Conservation (phyloP, 805 yeast species). For the Yamadazyma endophytica region DNA sequence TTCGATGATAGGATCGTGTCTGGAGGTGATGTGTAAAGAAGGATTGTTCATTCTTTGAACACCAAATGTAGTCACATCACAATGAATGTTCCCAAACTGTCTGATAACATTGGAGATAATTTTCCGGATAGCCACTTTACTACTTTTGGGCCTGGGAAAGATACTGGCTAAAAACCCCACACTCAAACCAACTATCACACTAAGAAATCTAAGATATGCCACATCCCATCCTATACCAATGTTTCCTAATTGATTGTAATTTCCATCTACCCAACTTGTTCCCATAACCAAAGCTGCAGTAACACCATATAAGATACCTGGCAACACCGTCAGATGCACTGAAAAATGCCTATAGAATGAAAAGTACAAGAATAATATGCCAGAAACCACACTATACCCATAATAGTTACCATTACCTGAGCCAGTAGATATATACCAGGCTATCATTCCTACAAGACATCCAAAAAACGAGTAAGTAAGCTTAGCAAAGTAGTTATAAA, state of each 20-base stretch:
- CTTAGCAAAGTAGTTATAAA: slow-evolving; percentile 20
- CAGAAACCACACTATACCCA: slow-evolving; percentile 27
- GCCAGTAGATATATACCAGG: slow-evolving; percentile 34
- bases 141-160: slow-evolving; percentile 26
- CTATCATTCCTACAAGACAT: slow-evolving; percentile 23
- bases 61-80: slow-evolving; percentile 24
- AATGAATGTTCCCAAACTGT: slow-evolving; percentile 25
- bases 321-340: slow-evolving; percentile 21
- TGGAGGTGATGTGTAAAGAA: slow-evolving; percentile 12
- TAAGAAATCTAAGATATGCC: slow-evolving; percentile 23
- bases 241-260: slow-evolving; percentile 13
- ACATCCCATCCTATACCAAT: slow-evolving; percentile 26
- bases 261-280: slow-evolving; percentile 28
- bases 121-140: slow-evolving; percentile 22
- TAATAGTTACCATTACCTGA: slow-evolving; percentile 27
- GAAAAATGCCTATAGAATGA: slow-evolving; percentile 28
- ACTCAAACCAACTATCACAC: slow-evolving; percentile 25
- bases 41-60: slow-evolving; percentile 17
- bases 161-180: slow-evolving; percentile 26
- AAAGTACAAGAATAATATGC: slow-evolving; percentile 18
- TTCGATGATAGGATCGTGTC: slow-evolving; percentile 19
- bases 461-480: slow-evolving; percentile 25
- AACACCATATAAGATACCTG: slow-evolving; percentile 22
- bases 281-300: slow-evolving; percentile 27
- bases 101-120: slow-evolving; percentile 18